Conservation (phyloP, 2,329 filamentous ascomycete species). For the Blastomyces emzantsi region DNA sequence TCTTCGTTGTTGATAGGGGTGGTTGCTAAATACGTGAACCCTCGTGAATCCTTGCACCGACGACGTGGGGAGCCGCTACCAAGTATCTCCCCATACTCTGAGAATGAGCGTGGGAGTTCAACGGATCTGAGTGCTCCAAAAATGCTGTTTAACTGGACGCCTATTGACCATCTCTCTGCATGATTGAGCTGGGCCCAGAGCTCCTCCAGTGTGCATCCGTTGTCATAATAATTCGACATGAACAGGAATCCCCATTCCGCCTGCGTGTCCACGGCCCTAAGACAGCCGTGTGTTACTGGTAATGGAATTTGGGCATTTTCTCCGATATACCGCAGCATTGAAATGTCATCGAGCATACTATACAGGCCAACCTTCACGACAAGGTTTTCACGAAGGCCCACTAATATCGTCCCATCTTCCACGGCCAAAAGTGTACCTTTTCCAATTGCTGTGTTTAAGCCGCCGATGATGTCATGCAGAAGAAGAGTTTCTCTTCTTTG, state of each 20-base stretch:
- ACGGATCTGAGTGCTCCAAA: background rate
- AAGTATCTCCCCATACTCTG: background rate
- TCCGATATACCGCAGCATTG: background rate
- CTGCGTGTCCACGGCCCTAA: background rate
- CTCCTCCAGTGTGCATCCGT: background rate
- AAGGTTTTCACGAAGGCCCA: background rate
- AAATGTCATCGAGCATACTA: background rate
- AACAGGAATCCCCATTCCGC: background rate
- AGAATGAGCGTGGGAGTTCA: background rate
- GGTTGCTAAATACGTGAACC: background rate
- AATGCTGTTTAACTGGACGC: background rate
- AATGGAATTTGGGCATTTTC: background rate
- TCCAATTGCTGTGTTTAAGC: background rate
- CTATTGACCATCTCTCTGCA: background rate
- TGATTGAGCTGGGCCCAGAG: background rate
- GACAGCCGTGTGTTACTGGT: background rate
- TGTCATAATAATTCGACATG: background rate
- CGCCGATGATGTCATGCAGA: background rate
- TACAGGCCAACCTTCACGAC: background rate
- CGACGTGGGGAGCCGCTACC: background rate
- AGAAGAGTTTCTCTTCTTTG: background rate
- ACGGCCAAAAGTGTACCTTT: background rate
- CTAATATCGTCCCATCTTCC: background rate
- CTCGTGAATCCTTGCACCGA: slow-evolving; percentile 1
- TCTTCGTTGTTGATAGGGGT: background rate